Percentiles rank a stretch among this genome's conserved stretches.
phyloP scores from a whole-genome alignment of 345 rosid species.

The Microcos paniculata region DNA sequence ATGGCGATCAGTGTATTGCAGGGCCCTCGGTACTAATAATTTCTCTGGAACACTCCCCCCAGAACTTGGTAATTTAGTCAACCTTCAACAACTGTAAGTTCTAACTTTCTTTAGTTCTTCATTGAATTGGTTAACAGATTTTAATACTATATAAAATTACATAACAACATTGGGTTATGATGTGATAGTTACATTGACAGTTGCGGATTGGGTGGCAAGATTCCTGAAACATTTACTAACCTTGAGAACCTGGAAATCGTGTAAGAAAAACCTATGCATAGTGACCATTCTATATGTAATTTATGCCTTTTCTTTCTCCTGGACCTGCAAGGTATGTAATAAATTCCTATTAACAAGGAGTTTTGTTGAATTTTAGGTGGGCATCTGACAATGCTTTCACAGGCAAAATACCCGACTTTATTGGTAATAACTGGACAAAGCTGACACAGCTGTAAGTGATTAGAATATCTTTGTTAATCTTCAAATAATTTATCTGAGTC shows the following conservation, averaged over 20 bases:
- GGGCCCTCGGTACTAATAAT: constrained; percentile 4
- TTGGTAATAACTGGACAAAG: too few species aligned
- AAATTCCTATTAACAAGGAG: not conserved
- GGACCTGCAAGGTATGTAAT: not conserved
- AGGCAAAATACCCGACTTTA: too few species aligned
- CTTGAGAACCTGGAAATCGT: constrained; percentile 46
- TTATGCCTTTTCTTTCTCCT: not conserved
- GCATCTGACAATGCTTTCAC: too few species aligned
- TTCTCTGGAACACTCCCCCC: too few species aligned
- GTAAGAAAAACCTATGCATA: constrained; percentile 40
- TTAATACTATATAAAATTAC: too few species aligned
- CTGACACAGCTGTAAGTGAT: constrained; percentile 21
- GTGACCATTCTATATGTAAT: not conserved
- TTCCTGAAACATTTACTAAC: constrained; percentile 58
- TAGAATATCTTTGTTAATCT: not conserved
- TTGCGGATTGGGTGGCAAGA: constrained; percentile 56
- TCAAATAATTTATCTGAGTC: not conserved
- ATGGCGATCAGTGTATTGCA: not conserved
- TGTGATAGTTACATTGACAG: too few species aligned
- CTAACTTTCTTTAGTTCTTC: not conserved
- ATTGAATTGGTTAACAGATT: not conserved
- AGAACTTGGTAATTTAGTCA: too few species aligned
- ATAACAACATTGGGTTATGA: too few species aligned
- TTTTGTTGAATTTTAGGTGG: constrained; percentile 29
- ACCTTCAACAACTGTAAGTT: constrained; percentile 7